phyloP scores from a whole-genome alignment of 805 yeast genomes.

The Yarrowia sp. region DNA sequence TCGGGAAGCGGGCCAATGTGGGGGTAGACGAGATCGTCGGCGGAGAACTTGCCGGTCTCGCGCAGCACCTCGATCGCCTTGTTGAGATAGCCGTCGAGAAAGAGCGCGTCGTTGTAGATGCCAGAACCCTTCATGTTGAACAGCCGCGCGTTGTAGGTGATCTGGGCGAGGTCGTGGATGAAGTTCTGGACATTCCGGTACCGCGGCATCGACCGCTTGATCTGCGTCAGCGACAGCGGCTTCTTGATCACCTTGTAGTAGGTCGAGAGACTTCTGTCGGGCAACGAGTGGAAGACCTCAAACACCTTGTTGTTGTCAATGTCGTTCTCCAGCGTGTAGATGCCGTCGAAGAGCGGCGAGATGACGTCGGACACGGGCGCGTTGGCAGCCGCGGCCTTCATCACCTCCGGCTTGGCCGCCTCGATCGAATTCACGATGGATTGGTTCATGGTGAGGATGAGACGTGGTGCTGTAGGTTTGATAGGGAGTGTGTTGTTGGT shows the following conservation, averaged over 20 bases:
- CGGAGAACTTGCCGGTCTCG: slow-evolving; percentile 42
- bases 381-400: slow-evolving; percentile 1
- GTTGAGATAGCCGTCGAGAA: slow-evolving; percentile 52
- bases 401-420: slow-evolving; percentile 1
- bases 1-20: slow-evolving; percentile 70
- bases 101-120: slow-evolving; percentile 66
- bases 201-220: slow-evolving; percentile 40
- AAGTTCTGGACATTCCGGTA: slow-evolving; percentile 55
- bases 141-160: slow-evolving; percentile 85
- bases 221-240: slow-evolving; percentile 79
- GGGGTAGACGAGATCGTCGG: slow-evolving; percentile 50
- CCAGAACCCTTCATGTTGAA: slow-evolving; percentile 70
- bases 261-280: slow-evolving; percentile 67
- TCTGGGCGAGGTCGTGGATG: slow-evolving; percentile 73
- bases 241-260: slow-evolving; percentile 74
- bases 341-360: slow-evolving; percentile 37
- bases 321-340: slow-evolving; percentile 36
- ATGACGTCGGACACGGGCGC: slow-evolving; percentile 25
- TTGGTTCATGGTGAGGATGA: background rate
- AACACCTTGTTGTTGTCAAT: slow-evolving; percentile 47
- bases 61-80: slow-evolving; percentile 50
- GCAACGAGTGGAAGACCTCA: slow-evolving; percentile 67
- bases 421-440: slow-evolving; percentile 26
- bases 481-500: background rate
- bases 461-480: background rate